These are phyloP conservation scores for Oemleria cerasiformis DNA, from an alignment of 306 rosid species.

Conservation along the genomic window DNA sequence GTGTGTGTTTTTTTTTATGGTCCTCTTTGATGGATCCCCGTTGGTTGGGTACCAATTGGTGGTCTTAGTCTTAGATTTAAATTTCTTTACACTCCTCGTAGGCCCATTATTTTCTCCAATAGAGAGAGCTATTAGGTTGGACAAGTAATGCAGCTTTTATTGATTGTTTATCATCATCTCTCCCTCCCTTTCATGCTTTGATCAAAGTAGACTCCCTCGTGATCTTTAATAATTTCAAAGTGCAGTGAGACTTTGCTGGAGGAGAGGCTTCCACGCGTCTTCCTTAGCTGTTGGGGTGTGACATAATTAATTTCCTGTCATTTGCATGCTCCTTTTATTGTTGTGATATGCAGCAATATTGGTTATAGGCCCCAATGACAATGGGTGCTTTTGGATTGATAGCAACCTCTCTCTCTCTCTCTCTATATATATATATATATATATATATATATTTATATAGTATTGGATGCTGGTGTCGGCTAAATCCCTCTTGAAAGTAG, in stretches of 20 bases:
- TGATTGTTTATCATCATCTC: slow-evolving; percentile 14
- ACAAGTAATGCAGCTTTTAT: slow-evolving; percentile 27
- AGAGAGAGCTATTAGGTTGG: slow-evolving; percentile 12
- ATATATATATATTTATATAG: not conserved
- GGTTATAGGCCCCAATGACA: slow-evolving; percentile 13
- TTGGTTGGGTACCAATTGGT: slow-evolving; percentile 31
- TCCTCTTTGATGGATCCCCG: slow-evolving; percentile 25
- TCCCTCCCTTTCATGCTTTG: slow-evolving; percentile 18
- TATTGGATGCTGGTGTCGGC: not conserved
- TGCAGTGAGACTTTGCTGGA: slow-evolving; percentile 22
- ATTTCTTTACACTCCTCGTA: slow-evolving; percentile 10
- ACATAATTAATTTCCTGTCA: not conserved
- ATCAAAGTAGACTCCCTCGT: slow-evolving; percentile 31
- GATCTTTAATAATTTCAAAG: slow-evolving; percentile 1
- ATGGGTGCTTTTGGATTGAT: slow-evolving; percentile 15
- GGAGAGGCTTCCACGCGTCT: slow-evolving; percentile 40
- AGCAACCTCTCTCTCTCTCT: not conserved
- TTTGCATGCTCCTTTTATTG: not conserved
- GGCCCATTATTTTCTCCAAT: slow-evolving; percentile 35
- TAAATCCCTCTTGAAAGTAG: not conserved
- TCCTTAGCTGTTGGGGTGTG: slow-evolving; percentile 13
- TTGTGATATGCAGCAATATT: slow-evolving; percentile 16
- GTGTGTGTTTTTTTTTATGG: not conserved
- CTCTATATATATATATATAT: not conserved
- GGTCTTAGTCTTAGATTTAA: slow-evolving; percentile 27